Evolutionary conservation across 2,329 filamentous ascomycete species (phyloP).

Genomic region (Thielaviopsis musarum): DNA sequence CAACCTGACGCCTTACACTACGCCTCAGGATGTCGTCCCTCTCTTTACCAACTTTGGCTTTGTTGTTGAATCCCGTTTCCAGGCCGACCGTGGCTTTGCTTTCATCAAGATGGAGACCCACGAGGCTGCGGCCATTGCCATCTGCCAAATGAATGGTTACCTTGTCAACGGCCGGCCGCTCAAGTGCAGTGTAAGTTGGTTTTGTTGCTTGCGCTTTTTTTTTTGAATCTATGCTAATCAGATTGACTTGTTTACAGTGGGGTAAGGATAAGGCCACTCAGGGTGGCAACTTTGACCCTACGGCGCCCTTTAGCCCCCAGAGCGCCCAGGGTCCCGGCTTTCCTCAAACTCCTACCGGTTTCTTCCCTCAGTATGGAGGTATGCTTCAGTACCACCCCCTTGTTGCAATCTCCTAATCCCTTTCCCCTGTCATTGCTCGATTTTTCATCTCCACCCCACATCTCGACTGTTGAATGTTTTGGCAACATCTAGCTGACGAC

Average conservation of each 20-base stretch:
- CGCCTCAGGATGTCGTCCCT: conserved; percentile 89
- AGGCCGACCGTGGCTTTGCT: conserved; percentile 91
- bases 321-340: conserved; percentile 57
- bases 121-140: conserved; percentile 95
- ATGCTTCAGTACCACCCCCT: conserved; percentile 21
- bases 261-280: conserved; percentile 95
- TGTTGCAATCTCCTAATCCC: neutral
- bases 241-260: conserved; percentile 48
- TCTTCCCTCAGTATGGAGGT: conserved; percentile 90
- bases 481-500: conserved; percentile 16
- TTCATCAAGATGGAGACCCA: conserved; percentile 99
- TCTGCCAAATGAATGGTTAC: conserved; percentile 94
- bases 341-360: conserved; percentile 60
- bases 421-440: neutral
- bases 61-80: conserved; percentile 92
- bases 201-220: neutral
- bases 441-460: conserved; percentile 19
- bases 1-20: conserved; percentile 94
- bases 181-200: conserved; percentile 84
- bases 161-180: conserved; percentile 92
- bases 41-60: conserved; percentile 98
- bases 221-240: neutral
- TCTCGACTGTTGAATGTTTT: conserved; percentile 7
- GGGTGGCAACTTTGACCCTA: conserved; percentile 60
- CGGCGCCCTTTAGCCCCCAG: conserved; percentile 52